Conservation (phyloP, 192 early-diverging fungal species). For the Coemansia sp. region DNA sequence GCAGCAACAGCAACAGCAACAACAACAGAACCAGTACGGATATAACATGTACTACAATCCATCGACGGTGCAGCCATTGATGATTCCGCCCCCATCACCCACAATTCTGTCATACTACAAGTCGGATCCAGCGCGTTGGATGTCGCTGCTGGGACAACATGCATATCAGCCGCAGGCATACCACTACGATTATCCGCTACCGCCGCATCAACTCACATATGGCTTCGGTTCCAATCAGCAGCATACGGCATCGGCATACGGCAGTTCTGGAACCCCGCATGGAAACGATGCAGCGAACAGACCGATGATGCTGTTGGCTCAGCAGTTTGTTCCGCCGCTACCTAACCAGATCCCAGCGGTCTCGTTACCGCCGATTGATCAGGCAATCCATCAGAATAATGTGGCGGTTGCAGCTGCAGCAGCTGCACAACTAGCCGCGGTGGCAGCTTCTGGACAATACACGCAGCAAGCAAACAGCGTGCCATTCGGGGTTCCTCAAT, state of each 20-base stretch:
- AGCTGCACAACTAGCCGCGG: slow-evolving; percentile 21
- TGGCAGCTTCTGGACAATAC: slow-evolving; percentile 33
- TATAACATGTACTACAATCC: slow-evolving; percentile 25
- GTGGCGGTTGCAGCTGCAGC: slow-evolving; percentile 22
- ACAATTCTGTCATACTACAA: slow-evolving; percentile 56
- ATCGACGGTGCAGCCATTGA: slow-evolving; percentile 44
- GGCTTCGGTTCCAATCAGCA: slow-evolving; percentile 32
- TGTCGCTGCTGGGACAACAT: slow-evolving; percentile 43
- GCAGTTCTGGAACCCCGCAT: slow-evolving; percentile 19
- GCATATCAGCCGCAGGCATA: slow-evolving; percentile 46
- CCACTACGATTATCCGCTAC: slow-evolving; percentile 44
- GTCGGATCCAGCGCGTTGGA: slow-evolving; percentile 44
- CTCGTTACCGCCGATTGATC: slow-evolving; percentile 33
- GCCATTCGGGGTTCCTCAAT: slow-evolving; percentile 17
- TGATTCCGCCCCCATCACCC: slow-evolving; percentile 57
- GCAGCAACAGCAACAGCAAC: slow-evolving; percentile 11
- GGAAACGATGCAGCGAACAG: slow-evolving; percentile 9
- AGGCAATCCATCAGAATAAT: slow-evolving; percentile 45
- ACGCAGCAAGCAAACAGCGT: slow-evolving; percentile 16
- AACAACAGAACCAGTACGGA: slow-evolving; percentile 15
- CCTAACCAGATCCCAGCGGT: slow-evolving; percentile 15
- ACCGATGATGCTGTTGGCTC: slow-evolving; percentile 36
- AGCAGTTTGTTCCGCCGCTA: slow-evolving; percentile 35
- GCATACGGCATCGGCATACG: slow-evolving; percentile 19
- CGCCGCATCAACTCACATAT: slow-evolving; percentile 27